phyloP scores from a whole-genome alignment of 2,329 filamentous ascomycete species.

The Scorias spongiosa region DNA sequence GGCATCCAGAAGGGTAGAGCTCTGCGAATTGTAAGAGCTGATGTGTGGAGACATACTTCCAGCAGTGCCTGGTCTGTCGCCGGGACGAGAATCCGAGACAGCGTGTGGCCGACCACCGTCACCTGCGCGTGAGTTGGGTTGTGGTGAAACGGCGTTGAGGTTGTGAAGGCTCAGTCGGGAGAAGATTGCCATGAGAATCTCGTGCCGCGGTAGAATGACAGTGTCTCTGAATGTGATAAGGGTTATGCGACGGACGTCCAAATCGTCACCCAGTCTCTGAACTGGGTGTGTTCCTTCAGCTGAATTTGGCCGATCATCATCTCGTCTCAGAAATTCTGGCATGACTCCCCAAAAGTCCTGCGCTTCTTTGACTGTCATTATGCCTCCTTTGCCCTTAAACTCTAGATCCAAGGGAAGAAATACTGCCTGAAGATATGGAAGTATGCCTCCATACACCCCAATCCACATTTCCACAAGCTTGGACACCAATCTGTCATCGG shows the following conservation, averaged over 20 bases:
- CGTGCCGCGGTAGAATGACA: slow-evolving; percentile 77
- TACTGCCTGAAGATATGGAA: slow-evolving; percentile 90
- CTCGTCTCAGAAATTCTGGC: slow-evolving; percentile 26
- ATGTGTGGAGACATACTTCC: slow-evolving; percentile 59
- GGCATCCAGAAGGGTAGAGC: slow-evolving; percentile 62
- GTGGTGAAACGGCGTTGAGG: slow-evolving; percentile 27
- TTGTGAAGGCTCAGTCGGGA: slow-evolving; percentile 79
- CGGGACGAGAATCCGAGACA: slow-evolving; percentile 17
- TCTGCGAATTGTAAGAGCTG: slow-evolving; percentile 67
- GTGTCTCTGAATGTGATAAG: slow-evolving; percentile 77
- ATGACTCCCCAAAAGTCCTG: slow-evolving; percentile 81
- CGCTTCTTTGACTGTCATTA: slow-evolving; percentile 65
- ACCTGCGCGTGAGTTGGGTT: slow-evolving; percentile 9
- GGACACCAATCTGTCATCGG: slow-evolving; percentile 79
- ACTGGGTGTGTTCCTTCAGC: slow-evolving; percentile 25
- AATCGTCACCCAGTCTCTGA: slow-evolving; percentile 38
- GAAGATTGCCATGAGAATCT: slow-evolving; percentile 77
- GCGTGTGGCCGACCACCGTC: slow-evolving; percentile 8
- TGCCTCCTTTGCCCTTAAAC: slow-evolving; percentile 66
- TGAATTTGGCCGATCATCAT: slow-evolving; percentile 21
- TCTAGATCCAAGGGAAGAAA: slow-evolving; percentile 88
- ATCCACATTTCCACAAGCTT: slow-evolving; percentile 89
- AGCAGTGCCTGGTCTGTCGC: slow-evolving; percentile 44
- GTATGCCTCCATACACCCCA: slow-evolving; percentile 73
- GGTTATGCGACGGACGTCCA: slow-evolving; percentile 81